phyloP scores from a whole-genome alignment of 768 basidiomycete species.

The Calocybe gangraenosa region DNA sequence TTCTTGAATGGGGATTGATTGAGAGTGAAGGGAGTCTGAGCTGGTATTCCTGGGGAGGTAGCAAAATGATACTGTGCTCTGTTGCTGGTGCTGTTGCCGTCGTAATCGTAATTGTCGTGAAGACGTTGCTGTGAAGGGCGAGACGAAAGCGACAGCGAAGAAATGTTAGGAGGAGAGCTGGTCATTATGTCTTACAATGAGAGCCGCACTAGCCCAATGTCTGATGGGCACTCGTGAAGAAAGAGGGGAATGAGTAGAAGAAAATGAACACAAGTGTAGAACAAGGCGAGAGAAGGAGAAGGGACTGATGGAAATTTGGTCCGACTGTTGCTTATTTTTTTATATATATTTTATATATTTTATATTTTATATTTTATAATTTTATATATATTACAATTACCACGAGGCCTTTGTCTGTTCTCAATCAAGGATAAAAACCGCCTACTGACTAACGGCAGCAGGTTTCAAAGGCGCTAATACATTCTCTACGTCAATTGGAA shows the following conservation, averaged over 20 bases:
- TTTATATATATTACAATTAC: too few species aligned
- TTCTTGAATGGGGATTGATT: constrained; percentile 73
- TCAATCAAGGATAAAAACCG: not conserved
- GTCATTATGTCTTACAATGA: constrained; percentile 58
- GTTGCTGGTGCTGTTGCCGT: constrained; percentile 46
- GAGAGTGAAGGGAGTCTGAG: constrained; percentile 56
- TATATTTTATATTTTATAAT: too few species aligned
- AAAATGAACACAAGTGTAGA: constrained; percentile 24
- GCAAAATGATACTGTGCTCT: constrained; percentile 70
- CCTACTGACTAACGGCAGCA: constrained; percentile 28
- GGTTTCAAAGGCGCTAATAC: constrained; percentile 45
- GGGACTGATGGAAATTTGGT: constrained; percentile 21
- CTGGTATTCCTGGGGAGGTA: constrained; percentile 51
- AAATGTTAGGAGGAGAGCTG: constrained; percentile 76
- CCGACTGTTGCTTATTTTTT: constrained; percentile 29
- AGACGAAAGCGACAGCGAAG: constrained; percentile 67
- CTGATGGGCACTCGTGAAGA: constrained; percentile 27
- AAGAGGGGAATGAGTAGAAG: constrained; percentile 23
- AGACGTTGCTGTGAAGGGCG: constrained; percentile 66
- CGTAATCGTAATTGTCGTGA: constrained; percentile 85
- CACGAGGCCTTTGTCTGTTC: not conserved
- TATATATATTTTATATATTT: not conserved
- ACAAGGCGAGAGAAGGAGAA: constrained; percentile 16
- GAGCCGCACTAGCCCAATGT: constrained; percentile 18
- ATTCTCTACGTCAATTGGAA: constrained; percentile 42